phyloP scores from a whole-genome alignment of 2,329 filamentous ascomycete species.

The Talaromyces atroroseus region DNA sequence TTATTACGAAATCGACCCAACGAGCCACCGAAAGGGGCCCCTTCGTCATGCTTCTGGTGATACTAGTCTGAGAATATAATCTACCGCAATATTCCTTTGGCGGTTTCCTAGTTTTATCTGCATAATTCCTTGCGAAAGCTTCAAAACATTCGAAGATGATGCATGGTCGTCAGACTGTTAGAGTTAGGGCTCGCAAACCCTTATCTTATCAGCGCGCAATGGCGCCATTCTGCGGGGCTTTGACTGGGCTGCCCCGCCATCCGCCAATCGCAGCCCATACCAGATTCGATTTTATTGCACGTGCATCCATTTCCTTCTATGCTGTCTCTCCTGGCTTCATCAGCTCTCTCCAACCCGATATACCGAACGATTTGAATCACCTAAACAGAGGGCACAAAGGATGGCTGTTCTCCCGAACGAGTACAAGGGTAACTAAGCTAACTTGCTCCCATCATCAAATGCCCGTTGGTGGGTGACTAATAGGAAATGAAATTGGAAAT shows the following conservation, averaged over 20 bases:
- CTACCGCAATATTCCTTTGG: no score
- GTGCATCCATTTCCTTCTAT: slow-evolving; percentile 1
- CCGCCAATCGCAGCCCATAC: not conserved
- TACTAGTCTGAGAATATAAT: no score
- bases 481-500: not conserved
- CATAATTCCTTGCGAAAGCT: no score
- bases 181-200: not conserved
- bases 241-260: not conserved
- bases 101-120: no score
- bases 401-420: slow-evolving; percentile 54
- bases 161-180: no score
- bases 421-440: slow-evolving; percentile 53
- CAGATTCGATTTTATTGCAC: not conserved
- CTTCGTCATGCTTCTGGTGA: no score
- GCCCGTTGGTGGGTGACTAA: not conserved
- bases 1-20: no score
- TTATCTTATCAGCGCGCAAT: not conserved
- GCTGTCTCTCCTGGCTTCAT: not conserved
- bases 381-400: slow-evolving; percentile 29
- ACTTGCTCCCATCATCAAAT: not conserved
- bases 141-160: no score
- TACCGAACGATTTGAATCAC: slow-evolving; percentile 27
- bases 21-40: no score
- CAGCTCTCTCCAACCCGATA: slow-evolving; percentile 16
- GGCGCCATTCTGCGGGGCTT: slow-evolving; percentile 1